phyloP scores from a whole-genome alignment of 2,329 filamentous ascomycete species.

The Diaporthe caulivora region DNA sequence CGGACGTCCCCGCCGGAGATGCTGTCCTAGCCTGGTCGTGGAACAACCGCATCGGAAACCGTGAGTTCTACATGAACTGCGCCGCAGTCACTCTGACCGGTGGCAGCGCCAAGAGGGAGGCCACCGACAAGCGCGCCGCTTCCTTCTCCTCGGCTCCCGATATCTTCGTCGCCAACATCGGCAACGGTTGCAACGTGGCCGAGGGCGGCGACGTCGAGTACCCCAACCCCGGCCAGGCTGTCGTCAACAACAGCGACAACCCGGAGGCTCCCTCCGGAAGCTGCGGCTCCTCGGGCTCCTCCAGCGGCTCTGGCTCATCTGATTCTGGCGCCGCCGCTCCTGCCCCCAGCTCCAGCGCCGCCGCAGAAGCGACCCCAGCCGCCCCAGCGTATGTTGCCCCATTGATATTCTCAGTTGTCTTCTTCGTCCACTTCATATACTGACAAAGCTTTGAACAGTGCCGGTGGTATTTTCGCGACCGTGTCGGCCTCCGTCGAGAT shows the following conservation, averaged over 20 bases:
- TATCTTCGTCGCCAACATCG: conserved; percentile 79
- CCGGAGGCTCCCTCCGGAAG: conserved; percentile 53
- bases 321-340: conserved; percentile 41
- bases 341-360: conserved; percentile 24
- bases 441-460: conserved; percentile 40
- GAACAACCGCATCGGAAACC: conserved; percentile 82
- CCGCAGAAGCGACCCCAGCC: conserved; percentile 20
- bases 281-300: conserved; percentile 50
- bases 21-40: conserved; percentile 82
- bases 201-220: conserved; percentile 72
- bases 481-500: conserved; percentile 33
- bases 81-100: conserved; percentile 74
- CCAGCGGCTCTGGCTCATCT: conserved; percentile 43
- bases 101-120: conserved; percentile 45
- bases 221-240: conserved; percentile 73
- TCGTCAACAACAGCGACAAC: conserved; percentile 54
- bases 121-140: conserved; percentile 47
- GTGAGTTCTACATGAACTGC: conserved; percentile 92
- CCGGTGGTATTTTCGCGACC: conserved; percentile 34
- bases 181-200: conserved; percentile 67
- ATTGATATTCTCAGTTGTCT: conserved; percentile 50
- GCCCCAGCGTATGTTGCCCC: conserved; percentile 2
- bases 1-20: conserved; percentile 68
- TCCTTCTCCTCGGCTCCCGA: conserved; percentile 69
- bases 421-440: conserved; percentile 48